phyloP scores from a whole-genome alignment of 2,329 filamentous ascomycete genomes.

The Cryphonectria parasitica region DNA sequence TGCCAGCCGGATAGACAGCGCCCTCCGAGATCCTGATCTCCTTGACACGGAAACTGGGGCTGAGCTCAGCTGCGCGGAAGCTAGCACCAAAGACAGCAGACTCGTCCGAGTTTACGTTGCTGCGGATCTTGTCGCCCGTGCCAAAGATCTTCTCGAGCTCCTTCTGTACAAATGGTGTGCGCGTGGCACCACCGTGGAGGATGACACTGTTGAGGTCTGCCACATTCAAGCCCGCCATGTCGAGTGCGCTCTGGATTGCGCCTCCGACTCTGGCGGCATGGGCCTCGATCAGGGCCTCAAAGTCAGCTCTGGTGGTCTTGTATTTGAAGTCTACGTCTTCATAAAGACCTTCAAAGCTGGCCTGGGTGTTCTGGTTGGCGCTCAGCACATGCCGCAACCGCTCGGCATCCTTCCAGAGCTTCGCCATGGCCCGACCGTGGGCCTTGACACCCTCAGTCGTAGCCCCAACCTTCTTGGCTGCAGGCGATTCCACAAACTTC shows the following conservation, averaged over 20 bases:
- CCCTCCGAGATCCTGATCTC: constrained; percentile 86
- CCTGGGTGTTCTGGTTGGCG: constrained; percentile 81
- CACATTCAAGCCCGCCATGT: constrained; percentile 71
- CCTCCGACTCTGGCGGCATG: constrained; percentile 70
- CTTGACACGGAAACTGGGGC: constrained; percentile 96
- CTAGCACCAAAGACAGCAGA: constrained; percentile 94
- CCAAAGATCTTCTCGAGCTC: constrained; percentile 78
- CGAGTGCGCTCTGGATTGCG: constrained; percentile 75
- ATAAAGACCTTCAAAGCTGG: constrained; percentile 85
- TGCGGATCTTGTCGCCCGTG: constrained; percentile 76
- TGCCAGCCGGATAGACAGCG: constrained; percentile 71
- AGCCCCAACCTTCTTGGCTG: constrained; percentile 67
- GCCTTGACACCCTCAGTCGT: constrained; percentile 65
- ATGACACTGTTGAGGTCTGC: constrained; percentile 86
- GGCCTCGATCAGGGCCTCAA: constrained; percentile 75
- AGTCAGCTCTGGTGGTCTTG: constrained; percentile 78
- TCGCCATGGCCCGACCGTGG: constrained; percentile 84
- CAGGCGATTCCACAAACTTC: constrained; percentile 73
- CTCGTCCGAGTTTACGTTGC: constrained; percentile 96
- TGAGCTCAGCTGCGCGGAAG: constrained; percentile 90
- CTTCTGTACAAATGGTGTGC: constrained; percentile 94
- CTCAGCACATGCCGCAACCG: constrained; percentile 86
- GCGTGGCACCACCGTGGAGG: constrained; percentile 85
- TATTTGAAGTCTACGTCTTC: constrained; percentile 94
- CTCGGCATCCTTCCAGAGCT: constrained; percentile 92